Evolutionary conservation across 257 asterid species (phyloP), one percentile per base, ranked within the genome.

Genomic region (Buddleja alternifolia): DNA sequence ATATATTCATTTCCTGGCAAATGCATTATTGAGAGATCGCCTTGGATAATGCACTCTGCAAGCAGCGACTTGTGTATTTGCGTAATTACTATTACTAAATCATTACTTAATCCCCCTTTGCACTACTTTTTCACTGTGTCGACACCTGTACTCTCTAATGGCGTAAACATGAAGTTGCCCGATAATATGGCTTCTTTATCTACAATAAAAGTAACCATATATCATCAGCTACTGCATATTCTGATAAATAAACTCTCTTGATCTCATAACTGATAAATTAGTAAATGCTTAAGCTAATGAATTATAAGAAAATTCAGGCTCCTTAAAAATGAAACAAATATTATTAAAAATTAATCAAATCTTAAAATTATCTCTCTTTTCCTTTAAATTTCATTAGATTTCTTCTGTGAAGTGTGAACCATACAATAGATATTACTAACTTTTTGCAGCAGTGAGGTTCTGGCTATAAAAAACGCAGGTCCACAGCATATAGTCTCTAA

Each of bases 141-240:
- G 32, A 74, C 78, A 54, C 47, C 61, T 7, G 47, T 46, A 37
- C 67, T 85, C 66, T 78, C 88, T 60, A 92, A 77, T 10, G 85
- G 66, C 2, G 96, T 79, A 85, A 92, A 92, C 83, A 69, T 77
- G 82, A 90, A 92, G 87, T 92, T 92, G 53, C 97, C 98, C 0
- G 97, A 79, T 17, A 81, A 73, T 46, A 92, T 75, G 58, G 92
- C 89, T 66, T 90, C 93, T 78, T 85, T 90, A 77, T 88, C 98
- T 90, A 84, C 75, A 66, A 44, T 70, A 8, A 57, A 57, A 60
- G 29, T 1, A 68, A 51, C 12, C 67, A 69, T 20, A 42, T 62
- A 55, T 55, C 39, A 21, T 73, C 50, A 72, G 34, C 34, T 29
- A 5, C 3, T 29, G 34, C 34, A 29, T 2, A 29, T 29, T 29